Conservation (phyloP, 306 rosid species). For the Cajanus cajan region DNA sequence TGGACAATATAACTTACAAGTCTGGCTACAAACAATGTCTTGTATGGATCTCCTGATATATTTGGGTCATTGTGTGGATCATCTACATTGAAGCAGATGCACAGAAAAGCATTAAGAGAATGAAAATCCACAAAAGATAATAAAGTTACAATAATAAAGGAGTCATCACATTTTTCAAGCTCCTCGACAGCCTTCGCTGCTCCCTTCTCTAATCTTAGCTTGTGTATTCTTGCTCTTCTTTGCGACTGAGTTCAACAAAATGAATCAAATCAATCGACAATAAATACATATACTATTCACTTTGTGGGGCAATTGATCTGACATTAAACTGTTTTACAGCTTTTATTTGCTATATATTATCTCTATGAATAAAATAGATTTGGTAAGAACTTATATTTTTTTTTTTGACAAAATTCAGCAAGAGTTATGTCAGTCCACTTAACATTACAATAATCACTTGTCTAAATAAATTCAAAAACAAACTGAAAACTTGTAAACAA, state of each 20-base stretch:
- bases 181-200: conserved; percentile 88
- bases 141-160: background rate
- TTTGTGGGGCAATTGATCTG: background rate
- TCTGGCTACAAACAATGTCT: conserved; percentile 85
- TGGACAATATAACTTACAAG: conserved; percentile 58
- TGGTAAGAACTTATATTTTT: too few species aligned
- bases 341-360: background rate
- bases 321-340: background rate
- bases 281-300: background rate
- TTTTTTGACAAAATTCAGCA: too few species aligned
- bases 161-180: conserved; percentile 76
- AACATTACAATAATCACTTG: background rate
- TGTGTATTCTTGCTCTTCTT: conserved; percentile 84
- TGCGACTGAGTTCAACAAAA: conserved; percentile 52
- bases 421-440: background rate
- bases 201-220: conserved; percentile 78
- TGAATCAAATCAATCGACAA: conserved; percentile 20
- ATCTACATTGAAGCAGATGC: conserved; percentile 50
- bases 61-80: conserved; percentile 71
- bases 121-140: background rate
- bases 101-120: conserved; percentile 8
- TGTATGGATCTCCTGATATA: conserved; percentile 90
- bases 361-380: background rate
- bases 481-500: conserved; percentile 15
- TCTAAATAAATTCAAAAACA: background rate